phyloP scores from a whole-genome alignment of 1,284 basidiomycete genomes.

The Trametes sp. region DNA sequence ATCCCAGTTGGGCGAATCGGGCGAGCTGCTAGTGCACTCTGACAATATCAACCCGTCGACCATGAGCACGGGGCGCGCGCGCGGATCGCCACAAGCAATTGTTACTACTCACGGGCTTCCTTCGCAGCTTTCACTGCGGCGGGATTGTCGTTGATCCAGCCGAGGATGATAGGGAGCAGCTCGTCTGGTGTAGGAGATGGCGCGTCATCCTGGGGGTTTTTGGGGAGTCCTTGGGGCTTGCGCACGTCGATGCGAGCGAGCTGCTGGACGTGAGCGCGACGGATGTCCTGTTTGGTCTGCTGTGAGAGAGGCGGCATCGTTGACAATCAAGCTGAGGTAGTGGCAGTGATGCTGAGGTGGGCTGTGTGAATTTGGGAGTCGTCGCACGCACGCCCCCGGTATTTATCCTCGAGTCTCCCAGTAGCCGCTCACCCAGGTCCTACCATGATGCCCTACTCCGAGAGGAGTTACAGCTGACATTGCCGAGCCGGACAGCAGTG shows the following conservation, averaged over 20 bases:
- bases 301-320: not conserved
- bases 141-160: conserved; percentile 8
- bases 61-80: no score
- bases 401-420: not conserved
- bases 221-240: not conserved
- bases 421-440: not conserved
- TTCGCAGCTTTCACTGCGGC: not conserved
- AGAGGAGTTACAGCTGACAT: not conserved
- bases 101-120: conserved; percentile 5
- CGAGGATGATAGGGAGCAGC: not conserved
- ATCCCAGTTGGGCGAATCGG: conserved; percentile 21
- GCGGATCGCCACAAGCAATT: no score
- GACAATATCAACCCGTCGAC: no score
- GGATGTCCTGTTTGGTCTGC: not conserved
- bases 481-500: not conserved
- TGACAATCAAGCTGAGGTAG: no score
- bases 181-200: not conserved
- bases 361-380: not conserved
- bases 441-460: not conserved
- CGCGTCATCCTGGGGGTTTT: not conserved
- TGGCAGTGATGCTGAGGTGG: not conserved
- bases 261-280: not conserved
- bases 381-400: not conserved
- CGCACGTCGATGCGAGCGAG: not conserved
- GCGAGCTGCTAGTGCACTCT: conserved; percentile 14